Base-by-base conservation (phyloP, 2,329 filamentous ascomycete genomes). In the Penicillium glabrum region DNA sequence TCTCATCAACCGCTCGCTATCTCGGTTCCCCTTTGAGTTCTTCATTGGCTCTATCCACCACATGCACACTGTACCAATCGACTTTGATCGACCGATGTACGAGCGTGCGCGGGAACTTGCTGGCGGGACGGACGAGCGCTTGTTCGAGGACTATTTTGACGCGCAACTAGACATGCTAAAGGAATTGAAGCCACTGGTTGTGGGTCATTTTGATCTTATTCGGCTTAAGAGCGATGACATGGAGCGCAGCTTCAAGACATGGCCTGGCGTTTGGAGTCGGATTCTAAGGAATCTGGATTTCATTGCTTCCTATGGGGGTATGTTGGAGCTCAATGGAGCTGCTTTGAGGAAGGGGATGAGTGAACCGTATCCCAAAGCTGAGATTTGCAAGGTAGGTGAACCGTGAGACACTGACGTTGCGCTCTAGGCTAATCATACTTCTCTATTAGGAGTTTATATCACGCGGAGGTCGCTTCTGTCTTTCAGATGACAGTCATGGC, bases 31-130 rank as follows among this genome's bases (percentile, higher is more conserved):
- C 10, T 83, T 96, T 59, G 93, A 98, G 76, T 90, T 96, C 76
- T 96, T 97, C 78, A 83, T 99, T 69, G 95, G 95, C 56, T 96
- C 90, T 1, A 83, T 98, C 48, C 95, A 99, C 77, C 95, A 99
- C 74, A 89, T 93, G 8, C 86, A 90, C 69, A 87, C 87, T 16
- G 81, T 93, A 44, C 93, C 95, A 7, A 96, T 99, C 69, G 95
- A 99, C 79, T 96, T 89, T 72, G 89, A 96, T 76, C 76, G 74
- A 6, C 76, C 79, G 0, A 82, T 83, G 71, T 98, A 95, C 71
- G 77, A 80, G 21, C 73, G 78, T 16, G 90, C 90, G n/a, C 78
- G 86, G 44, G 74, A 79, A 5, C 63, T 72, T 16, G 79, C 81
- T 55, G 86, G 78, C 51, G 86, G 84, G 1, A 83, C 81, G 0